Evolutionary conservation across 495 filamentous ascomycete genomes (phyloP), one percentile per base, ranked within the genome.

Genomic region (Trypethelium eluteriae): DNA sequence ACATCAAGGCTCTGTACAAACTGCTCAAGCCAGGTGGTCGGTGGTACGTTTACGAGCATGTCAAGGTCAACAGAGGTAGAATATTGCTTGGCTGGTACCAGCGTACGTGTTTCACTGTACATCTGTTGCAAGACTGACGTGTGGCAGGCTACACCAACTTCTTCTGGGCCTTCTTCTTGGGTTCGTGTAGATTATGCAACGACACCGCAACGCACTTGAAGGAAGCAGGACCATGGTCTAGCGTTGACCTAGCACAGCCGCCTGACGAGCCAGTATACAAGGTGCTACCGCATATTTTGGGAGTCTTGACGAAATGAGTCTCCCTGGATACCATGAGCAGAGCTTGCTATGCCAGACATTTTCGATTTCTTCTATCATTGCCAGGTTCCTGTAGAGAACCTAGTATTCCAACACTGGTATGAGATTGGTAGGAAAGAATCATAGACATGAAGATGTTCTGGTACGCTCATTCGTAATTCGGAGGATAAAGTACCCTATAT

Each of bases 11-110:
- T 62, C 70, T 92, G 64, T 92, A 90, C 76, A 64, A 70, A 2
- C 77, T 86, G 67, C 74, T 93, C 32, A 85, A 83, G 71, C 85
- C 86, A 0, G 89, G 89, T 10, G 89, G 89, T 0, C 72, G 79
- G 50, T 81, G 89, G 82, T 82, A 90, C 53, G 79, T 90, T 12
- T 87, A 84, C 53, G 89, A 93, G 79, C 89, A 93, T 77, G 86
- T 92, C 6, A 63, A 53, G 50, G 69, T 68, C 50, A 72, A 70
- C 66, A 46, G 41, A 46, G 41, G 41, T 46, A 16, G 41, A 7
- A 46, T 46, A 1, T 46, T 46, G 41, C 41, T 46, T 46, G 9
- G 41, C 14, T 46, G 41, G 41, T 46, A 46, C 41, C 41, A 46
- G 41, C 41, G 41, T 46, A 46, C 41, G 41, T 46, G 41, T 46